Evolutionary conservation across 1,284 basidiomycete species (phyloP).

Genomic region (Rhodofomes roseus): DNA sequence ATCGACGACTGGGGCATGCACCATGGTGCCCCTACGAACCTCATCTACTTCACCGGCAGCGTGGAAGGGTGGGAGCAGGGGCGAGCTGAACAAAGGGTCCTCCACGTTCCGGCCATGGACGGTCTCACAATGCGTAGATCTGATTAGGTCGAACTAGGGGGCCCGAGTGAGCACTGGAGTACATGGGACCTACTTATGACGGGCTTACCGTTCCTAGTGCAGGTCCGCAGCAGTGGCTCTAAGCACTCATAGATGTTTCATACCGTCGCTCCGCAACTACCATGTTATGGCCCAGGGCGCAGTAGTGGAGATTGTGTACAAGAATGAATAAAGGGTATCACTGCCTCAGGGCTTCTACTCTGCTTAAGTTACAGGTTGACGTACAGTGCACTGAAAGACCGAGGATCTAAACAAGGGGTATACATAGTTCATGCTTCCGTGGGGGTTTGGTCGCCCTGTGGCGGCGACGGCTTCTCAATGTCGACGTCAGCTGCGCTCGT

Average conservation of each 20-base stretch:
- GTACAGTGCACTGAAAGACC: background rate
- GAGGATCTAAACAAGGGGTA: background rate
- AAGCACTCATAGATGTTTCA: too few relatives aligned
- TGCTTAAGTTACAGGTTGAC: background rate
- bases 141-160: background rate
- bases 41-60: conserved; percentile 18
- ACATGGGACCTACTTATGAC: too few relatives aligned
- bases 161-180: background rate
- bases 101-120: conserved; percentile 1
- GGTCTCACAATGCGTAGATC: background rate
- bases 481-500: background rate
- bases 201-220: too few relatives aligned
- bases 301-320: background rate
- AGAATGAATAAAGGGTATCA: background rate
- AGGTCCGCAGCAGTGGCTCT: too few relatives aligned
- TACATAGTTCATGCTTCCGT: background rate
- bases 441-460: background rate
- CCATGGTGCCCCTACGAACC: conserved; percentile 18
- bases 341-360: background rate
- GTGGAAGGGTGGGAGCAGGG: conserved; percentile 1
- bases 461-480: background rate
- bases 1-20: conserved; percentile 20
- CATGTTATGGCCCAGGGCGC: background rate
- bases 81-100: background rate
- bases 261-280: background rate